Evolutionary conservation across 441 rosid species (phyloP).

Genomic region (Croton setiger): DNA sequence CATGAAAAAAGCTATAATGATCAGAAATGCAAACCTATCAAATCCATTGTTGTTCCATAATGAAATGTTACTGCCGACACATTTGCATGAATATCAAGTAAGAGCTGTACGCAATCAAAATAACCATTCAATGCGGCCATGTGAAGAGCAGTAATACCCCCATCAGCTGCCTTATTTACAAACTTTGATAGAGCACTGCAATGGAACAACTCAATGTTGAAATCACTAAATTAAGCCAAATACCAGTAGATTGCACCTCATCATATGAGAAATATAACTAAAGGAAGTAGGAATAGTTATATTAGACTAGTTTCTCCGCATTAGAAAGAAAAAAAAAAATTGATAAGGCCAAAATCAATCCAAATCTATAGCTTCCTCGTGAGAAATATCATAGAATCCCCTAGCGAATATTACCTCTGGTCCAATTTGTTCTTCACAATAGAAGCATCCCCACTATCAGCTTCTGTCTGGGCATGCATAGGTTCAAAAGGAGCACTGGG

Average conservation of each 20-base stretch:
- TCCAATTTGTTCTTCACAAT: constrained; percentile 48
- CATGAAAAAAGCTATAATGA: not conserved
- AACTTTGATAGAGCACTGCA: constrained; percentile 84
- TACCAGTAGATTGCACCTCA: constrained; percentile 6
- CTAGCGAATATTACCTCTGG: constrained; percentile 39
- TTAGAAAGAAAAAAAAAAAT: not conserved
- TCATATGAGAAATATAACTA: not conserved
- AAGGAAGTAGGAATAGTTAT: constrained; percentile 3
- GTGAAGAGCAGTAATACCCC: constrained; percentile 96
- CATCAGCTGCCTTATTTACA: constrained; percentile 95
- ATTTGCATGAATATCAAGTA: constrained; percentile 87
- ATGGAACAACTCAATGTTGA: constrained; percentile 12
- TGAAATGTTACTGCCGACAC: constrained; percentile 79
- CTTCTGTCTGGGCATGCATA: constrained; percentile 38
- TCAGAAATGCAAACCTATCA: constrained; percentile 57
- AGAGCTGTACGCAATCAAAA: constrained; percentile 92
- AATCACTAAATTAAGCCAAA: not conserved
- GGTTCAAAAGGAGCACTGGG: constrained; percentile 72
- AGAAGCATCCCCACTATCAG: constrained; percentile 38
- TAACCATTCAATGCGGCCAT: constrained; percentile 95
- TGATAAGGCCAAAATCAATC: not conserved
- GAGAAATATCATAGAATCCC: not conserved
- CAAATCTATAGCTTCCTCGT: not conserved
- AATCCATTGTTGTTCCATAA: constrained; percentile 97
- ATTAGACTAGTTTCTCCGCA: not conserved